These are phyloP conservation scores for Protostelium mycophagum DNA, from an alignment of 78 protist genomes.

Conservation along the genomic window DNA sequence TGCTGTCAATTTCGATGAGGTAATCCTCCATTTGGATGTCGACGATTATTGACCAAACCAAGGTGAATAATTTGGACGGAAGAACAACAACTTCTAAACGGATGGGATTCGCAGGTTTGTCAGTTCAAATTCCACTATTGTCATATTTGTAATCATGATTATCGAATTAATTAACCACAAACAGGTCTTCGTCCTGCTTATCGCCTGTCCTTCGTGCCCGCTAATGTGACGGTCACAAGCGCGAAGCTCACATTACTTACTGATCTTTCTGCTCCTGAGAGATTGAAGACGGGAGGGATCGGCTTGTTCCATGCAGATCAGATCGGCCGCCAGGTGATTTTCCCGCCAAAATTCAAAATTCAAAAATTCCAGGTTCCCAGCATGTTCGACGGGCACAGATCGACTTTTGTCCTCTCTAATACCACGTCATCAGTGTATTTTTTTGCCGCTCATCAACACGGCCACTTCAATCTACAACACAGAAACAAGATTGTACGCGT, in stretches of 20 bases:
- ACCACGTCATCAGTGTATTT: neutral
- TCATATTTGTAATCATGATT: no score
- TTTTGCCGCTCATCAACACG: neutral
- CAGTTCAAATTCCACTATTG: no score
- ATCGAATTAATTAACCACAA: no score
- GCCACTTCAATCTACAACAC: no score
- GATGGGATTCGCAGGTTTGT: neutral
- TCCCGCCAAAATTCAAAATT: neutral
- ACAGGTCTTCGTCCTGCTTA: neutral
- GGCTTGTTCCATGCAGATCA: neutral
- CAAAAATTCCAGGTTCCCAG: neutral
- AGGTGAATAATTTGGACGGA: neutral
- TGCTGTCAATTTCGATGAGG: neutral
- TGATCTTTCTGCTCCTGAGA: neutral
- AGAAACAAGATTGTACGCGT: no score
- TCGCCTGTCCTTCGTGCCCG: neutral
- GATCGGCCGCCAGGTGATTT: neutral
- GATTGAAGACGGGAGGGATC: neutral
- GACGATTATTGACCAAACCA: no score
- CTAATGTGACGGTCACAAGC: neutral
- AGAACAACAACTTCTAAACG: neutral
- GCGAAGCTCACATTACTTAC: neutral
- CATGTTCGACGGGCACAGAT: neutral
- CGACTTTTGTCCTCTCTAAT: neutral
- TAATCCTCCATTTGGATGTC: neutral